Evolutionary conservation across 2,329 filamentous ascomycete genomes (phyloP).

Genomic region (Chrysoporthe puriensis): DNA sequence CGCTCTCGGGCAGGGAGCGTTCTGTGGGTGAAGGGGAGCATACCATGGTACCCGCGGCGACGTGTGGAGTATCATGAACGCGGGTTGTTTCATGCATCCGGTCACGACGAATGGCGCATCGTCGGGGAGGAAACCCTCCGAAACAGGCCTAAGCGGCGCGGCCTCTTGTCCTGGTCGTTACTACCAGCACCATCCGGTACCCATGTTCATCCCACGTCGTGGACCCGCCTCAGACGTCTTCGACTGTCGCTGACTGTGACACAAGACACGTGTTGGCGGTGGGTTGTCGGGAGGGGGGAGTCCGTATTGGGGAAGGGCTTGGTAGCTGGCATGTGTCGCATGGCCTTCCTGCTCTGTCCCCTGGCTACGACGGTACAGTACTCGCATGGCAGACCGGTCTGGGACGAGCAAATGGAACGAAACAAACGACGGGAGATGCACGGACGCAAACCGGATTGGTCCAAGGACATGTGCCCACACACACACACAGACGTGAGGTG

Average conservation of each 20-base stretch:
- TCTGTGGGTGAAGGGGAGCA: too few species aligned
- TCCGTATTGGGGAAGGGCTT: background rate
- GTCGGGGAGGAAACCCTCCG: conserved; percentile 10
- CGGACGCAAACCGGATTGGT: conserved; percentile 8
- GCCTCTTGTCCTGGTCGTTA: conserved; percentile 20
- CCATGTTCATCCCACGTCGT: background rate
- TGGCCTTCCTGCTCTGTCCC: background rate
- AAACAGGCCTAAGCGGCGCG: conserved; percentile 13
- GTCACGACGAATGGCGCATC: conserved; percentile 9
- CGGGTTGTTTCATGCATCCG: background rate
- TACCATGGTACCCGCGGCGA: too few species aligned
- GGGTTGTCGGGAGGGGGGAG: background rate
- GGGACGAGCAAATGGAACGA: conserved; percentile 21
- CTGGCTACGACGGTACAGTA: background rate
- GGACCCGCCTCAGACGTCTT: background rate
- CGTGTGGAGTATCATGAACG: conserved; percentile 17
- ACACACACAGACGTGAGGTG: background rate
- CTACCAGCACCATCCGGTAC: conserved; percentile 7
- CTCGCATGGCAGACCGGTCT: conserved; percentile 15
- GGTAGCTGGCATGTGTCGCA: background rate
- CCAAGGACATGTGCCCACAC: background rate
- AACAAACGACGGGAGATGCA: conserved; percentile 7
- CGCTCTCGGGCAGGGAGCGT: too few species aligned
- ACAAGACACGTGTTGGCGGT: too few species aligned
- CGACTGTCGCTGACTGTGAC: background rate